phyloP scores from a whole-genome alignment of 371 early-diverging fungal species.

The Edhazardia aedis region DNA sequence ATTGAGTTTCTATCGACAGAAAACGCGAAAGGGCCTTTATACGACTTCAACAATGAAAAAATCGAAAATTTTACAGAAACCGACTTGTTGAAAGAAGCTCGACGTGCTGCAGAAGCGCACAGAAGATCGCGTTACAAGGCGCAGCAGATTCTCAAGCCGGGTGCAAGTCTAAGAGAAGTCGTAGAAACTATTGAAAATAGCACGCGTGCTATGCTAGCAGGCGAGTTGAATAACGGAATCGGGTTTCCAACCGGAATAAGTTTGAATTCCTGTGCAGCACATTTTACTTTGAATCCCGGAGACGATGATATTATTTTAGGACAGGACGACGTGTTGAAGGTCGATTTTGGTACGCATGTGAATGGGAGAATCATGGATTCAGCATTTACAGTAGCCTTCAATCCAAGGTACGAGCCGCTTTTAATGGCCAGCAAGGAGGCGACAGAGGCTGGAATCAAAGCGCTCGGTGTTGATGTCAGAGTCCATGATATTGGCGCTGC shows the following conservation, averaged over 20 bases:
- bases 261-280: slow-evolving; percentile 89
- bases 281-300: slow-evolving; percentile 87
- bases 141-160: slow-evolving; percentile 64
- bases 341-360: slow-evolving; percentile 91
- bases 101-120: slow-evolving; percentile 43
- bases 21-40: no score
- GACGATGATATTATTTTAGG: slow-evolving; percentile 62
- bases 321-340: slow-evolving; percentile 82
- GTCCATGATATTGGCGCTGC: slow-evolving; percentile 86
- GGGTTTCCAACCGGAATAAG: slow-evolving; percentile 97
- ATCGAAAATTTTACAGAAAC: no score
- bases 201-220: slow-evolving; percentile 66
- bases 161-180: slow-evolving; percentile 76
- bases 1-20: no score
- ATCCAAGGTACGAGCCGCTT: slow-evolving; percentile 66
- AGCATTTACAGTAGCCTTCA: slow-evolving; percentile 83
- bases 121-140: slow-evolving; percentile 59
- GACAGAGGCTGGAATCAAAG: slow-evolving; percentile 77
- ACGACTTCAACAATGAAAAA: no score
- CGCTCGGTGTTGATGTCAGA: slow-evolving; percentile 81
- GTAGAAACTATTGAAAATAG: slow-evolving; percentile 76
- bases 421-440: slow-evolving; percentile 76
- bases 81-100: background rate
- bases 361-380: slow-evolving; percentile 87
- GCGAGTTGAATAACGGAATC: slow-evolving; percentile 53